phyloP scores from a whole-genome alignment of 108 stramenopile species.

The Bacterosira constricta region DNA sequence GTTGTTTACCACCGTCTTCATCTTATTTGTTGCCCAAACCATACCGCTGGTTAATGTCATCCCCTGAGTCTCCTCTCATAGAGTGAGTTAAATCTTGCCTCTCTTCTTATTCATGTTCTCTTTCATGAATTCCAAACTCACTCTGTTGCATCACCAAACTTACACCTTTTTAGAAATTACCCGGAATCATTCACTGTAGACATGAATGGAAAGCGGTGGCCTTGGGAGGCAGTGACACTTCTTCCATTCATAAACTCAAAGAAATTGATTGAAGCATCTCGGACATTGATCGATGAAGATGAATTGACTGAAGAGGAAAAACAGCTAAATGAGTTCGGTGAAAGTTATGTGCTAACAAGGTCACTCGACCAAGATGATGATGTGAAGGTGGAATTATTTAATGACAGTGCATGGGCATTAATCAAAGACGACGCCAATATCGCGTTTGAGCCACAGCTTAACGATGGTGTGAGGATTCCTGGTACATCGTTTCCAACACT shows the following conservation, averaged over 20 bases:
- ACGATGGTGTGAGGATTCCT: conserved; percentile 52
- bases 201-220: conserved; percentile 93
- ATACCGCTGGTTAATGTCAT: conserved; percentile 92
- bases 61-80: conserved; percentile 77
- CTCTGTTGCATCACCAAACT: neutral
- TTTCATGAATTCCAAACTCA: neutral
- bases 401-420: conserved; percentile 43
- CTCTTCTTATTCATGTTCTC: neutral
- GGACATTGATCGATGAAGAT: conserved; percentile 50
- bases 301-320: conserved; percentile 69
- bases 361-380: conserved; percentile 44
- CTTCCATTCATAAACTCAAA: conserved; percentile 97
- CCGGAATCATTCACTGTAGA: conserved; percentile 84
- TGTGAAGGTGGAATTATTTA: conserved; percentile 36
- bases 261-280: conserved; percentile 71
- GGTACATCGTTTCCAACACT: conserved; percentile 82
- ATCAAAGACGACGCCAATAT: conserved; percentile 39
- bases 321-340: conserved; percentile 61
- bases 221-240: conserved; percentile 97
- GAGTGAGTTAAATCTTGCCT: conserved; percentile 44
- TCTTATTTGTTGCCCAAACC: conserved; percentile 91
- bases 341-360: conserved; percentile 52
- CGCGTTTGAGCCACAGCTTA: conserved; percentile 64
- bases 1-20: conserved; percentile 94
- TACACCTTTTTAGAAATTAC: conserved; percentile 63